Evolutionary conservation across 192 early-diverging fungal species (phyloP).

Genomic region (Allomyces macrogynus): DNA sequence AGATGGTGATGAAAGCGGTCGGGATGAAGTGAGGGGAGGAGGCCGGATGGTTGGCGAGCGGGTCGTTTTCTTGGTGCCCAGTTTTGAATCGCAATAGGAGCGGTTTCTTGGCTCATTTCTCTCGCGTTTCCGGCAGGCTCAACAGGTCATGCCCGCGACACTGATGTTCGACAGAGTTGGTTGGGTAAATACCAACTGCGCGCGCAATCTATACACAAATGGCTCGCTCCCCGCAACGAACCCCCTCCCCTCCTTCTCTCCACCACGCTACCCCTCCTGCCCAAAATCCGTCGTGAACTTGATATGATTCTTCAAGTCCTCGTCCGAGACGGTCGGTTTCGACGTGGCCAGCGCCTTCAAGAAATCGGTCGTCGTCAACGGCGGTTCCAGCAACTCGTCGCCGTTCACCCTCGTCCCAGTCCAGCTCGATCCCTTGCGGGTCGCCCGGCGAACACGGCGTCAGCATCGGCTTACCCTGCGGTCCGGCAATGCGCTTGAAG

Average conservation of each 20-base stretch:
- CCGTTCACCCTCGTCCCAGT: constrained; percentile 64
- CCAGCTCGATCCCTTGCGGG: constrained; percentile 60
- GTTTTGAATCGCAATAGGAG: neutral
- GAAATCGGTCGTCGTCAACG: constrained; percentile 71
- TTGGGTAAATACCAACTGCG: no score
- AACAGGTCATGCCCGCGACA: no score
- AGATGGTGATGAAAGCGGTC: neutral
- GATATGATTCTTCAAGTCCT: constrained; percentile 61
- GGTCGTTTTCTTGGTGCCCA: no score
- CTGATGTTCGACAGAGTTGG: no score
- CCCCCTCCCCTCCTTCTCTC: neutral
- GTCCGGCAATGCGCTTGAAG: constrained; percentile 46
- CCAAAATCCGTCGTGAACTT: constrained; percentile 79
- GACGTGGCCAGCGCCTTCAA: constrained; percentile 52
- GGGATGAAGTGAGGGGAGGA: no score
- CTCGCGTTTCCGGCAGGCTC: no score
- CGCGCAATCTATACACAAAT: no score
- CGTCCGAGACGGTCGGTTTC: constrained; percentile 63
- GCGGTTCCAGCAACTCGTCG: constrained; percentile 78
- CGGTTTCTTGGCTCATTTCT: no score
- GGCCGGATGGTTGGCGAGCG: no score
- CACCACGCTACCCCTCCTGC: constrained; percentile 22
- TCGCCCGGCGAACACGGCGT: constrained; percentile 94
- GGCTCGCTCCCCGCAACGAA: no score
- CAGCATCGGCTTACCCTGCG: constrained; percentile 26